These are phyloP conservation scores for Phytophthora uliginosa DNA, from an alignment of 352 stramenopile genomes.

Conservation along the genomic window DNA sequence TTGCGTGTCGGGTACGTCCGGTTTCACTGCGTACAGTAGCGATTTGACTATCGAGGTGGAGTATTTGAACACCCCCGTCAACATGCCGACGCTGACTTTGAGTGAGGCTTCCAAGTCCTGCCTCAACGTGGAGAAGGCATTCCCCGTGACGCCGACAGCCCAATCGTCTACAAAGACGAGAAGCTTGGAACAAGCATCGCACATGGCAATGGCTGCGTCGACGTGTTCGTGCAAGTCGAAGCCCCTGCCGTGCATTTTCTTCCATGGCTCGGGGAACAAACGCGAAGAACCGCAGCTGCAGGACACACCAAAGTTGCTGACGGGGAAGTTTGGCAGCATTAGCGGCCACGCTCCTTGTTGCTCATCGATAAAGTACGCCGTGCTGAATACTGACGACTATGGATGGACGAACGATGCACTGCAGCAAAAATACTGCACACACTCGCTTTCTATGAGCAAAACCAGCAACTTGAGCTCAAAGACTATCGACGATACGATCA, in stretches of 20 bases:
- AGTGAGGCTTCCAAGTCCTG: neutral
- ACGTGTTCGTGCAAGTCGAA: conserved; percentile 21
- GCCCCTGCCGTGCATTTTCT: conserved; percentile 18
- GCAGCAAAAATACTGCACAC: conserved; percentile 15
- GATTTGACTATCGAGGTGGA: conserved; percentile 11
- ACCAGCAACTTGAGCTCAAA: conserved; percentile 2
- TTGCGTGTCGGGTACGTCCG: conserved; percentile 9
- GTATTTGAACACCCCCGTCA: conserved; percentile 10
- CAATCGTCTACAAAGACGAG: conserved; percentile 1
- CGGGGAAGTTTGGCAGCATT: neutral
- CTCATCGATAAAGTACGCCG: conserved; percentile 14
- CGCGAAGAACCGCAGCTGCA: conserved; percentile 9
- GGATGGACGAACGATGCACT: conserved; percentile 9
- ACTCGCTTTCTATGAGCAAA: conserved; percentile 4
- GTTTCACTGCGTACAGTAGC: conserved; percentile 23
- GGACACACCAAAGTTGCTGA: neutral
- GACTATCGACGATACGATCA: conserved; percentile 11
- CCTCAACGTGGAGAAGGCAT: neutral
- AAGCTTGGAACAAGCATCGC: conserved; percentile 3
- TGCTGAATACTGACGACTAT: conserved; percentile 14
- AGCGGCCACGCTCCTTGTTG: conserved; percentile 16
- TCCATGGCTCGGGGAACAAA: conserved; percentile 15
- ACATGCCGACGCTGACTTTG: neutral
- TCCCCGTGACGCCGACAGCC: neutral
- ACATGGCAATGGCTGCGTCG: conserved; percentile 6